Conservation (phyloP, 2,329 filamentous ascomycete species). For the Verticillium albo-atrum region DNA sequence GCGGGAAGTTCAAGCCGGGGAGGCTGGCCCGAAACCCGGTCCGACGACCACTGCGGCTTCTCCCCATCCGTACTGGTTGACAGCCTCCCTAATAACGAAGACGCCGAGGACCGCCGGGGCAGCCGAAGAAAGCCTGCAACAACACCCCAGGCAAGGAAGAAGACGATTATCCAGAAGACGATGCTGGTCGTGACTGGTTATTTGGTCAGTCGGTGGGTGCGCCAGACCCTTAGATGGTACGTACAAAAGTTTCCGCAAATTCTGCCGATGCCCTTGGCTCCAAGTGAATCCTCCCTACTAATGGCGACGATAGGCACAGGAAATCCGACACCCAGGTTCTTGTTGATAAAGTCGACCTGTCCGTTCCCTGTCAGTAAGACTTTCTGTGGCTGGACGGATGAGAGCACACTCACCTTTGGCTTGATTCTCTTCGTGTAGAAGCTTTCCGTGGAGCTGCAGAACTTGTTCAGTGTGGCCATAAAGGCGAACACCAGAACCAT, state of each 20-base stretch:
- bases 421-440: constrained; percentile 26
- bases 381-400: not conserved
- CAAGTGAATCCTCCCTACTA: constrained; percentile 26
- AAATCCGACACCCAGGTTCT: constrained; percentile 47
- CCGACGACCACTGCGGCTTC: not conserved
- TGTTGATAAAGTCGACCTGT: constrained; percentile 45
- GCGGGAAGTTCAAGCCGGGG: constrained; percentile 1
- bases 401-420: constrained; percentile 21
- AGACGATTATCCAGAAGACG: constrained; percentile 27
- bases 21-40: not conserved
- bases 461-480: constrained; percentile 22
- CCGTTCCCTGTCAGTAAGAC: not conserved
- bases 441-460: constrained; percentile 13
- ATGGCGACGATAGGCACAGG: constrained; percentile 45
- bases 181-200: constrained; percentile 27
- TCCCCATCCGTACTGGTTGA: not conserved
- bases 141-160: constrained; percentile 14
- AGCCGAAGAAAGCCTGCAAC: not conserved
- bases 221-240: constrained; percentile 7
- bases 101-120: not conserved
- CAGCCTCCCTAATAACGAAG: not conserved
- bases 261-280: constrained; percentile 29
- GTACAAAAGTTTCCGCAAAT: constrained; percentile 41
- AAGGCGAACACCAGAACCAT: constrained; percentile 36
- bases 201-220: not conserved